Evolutionary conservation across 2,329 filamentous ascomycete genomes (phyloP), one percentile per base, ranked within the genome.

Genomic region (Zymoseptoria brevis): DNA sequence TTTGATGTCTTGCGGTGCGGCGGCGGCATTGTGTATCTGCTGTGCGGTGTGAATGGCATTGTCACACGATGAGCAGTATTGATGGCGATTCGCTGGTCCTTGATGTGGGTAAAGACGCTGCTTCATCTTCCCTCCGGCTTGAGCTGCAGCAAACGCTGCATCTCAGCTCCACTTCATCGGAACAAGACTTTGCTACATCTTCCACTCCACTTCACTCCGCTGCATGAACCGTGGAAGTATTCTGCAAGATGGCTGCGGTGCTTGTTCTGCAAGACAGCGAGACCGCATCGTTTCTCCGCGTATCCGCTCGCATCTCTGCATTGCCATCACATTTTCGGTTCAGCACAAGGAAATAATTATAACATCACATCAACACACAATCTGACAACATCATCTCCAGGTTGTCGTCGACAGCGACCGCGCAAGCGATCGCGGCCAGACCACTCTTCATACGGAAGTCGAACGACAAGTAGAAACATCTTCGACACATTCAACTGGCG

Each of bases 341-440:
- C 50, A 51, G 19, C 50, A 22, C 19, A 21, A 21, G 50, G 9
- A 24, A 26, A 16, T 11, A 26, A 16, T n/a, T 16, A 3, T 49
- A 45, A 45, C 50, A 19, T 51, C 13, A 35, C 51, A 35, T 55
- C 22, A 26, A 21, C 55, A 3, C 50, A 54, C 49, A 45, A 60
- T 60, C 63, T 65, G 58, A 65, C 63, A 19, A 48, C 11, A 24
- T 26, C 19, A 16, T 19, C 8, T 19, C 59, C 59, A 65, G 63
- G 59, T 58, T 58, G 59, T 61, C 55, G 61, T 65, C 61, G 49
- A 53, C 30, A 49, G 54, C 58, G 61, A 58, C 61, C 35, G 61
- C 61, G 56, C 59, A 58, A 45, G 53, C 24, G 29, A 56, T 11
- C 35, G 22, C 45, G 57, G 50, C 35, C 29, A 54, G 22, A 55